Evolutionary conservation across 176 grass and related monocot species (phyloP), one percentile per base, ranked within the genome.

Genomic region (Coix lacrymajobi): DNA sequence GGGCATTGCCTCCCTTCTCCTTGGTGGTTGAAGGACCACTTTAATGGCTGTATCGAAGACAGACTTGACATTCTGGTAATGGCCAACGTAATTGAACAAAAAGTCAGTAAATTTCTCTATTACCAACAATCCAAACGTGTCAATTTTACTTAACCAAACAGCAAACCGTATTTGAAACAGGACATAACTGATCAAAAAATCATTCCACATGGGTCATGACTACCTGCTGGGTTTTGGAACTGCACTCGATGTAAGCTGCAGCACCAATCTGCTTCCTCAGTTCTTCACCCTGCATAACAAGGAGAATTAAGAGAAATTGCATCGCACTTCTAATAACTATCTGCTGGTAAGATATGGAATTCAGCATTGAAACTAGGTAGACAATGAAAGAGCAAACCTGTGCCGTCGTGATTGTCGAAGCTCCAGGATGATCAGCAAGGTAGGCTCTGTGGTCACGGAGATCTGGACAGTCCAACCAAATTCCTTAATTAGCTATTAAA

Each of bases 1-100:
- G 0, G 77, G 51, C 70, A 84, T 73, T 9, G 24, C 75, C 87
- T 99, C 90, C 83, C 92, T 96, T 24, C 85, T 88, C 54, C 90
- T 78, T 19, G 93, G 90, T 3, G 96, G 96, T 54, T 99, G 96
- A 74, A 99, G 96, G 79, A 99, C 93, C 68, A 94, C 96, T 75
- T 96, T 99, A 61, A 99, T 99, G 36, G 96, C 93, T 2, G 93
- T 90, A 79, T 99, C 96, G 3, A 99, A 99, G 30, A 99, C 85
- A 33, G 86, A 83, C 79, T 99, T 99, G 46, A 99, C 58, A 83
- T 99, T 99, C 96, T 98, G 65, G 36, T 33, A 79, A 79, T 39
- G 31, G 37, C 37, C 75, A 78, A 79, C 6, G 69, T 22, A 13
- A 66, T 72, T 22, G 54, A 43, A 26, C 9, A 69, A 30, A 37